phyloP scores from a whole-genome alignment of 139 green algal genomes.

The Zygnema circumcarinatum region DNA sequence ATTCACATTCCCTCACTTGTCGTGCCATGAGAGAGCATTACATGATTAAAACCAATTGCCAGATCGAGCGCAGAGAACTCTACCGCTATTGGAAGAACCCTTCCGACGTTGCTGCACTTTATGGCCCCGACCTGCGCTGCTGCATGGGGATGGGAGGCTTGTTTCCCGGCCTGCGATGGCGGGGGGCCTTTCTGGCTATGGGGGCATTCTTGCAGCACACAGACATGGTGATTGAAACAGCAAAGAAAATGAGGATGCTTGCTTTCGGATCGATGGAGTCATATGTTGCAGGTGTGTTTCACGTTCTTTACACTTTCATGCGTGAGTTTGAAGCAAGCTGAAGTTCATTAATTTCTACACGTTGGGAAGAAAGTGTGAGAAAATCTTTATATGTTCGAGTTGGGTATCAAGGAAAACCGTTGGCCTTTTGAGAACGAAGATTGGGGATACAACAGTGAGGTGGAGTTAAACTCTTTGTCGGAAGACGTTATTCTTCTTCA shows the following conservation, averaged over 20 bases:
- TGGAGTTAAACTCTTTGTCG: no score
- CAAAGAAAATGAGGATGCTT: not conserved
- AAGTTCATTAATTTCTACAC: not conserved
- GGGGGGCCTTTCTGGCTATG: conserved; percentile 3
- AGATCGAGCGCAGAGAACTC: not conserved
- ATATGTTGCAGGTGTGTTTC: not conserved
- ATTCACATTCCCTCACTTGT: no score
- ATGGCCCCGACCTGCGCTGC: not conserved
- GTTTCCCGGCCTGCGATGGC: conserved; percentile 10
- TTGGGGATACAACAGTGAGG: not conserved
- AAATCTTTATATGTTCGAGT: not conserved
- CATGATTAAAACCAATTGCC: no score
- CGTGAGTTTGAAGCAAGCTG: not conserved
- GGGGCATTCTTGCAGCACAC: not conserved
- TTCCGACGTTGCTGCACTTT: not conserved
- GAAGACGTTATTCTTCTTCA: not conserved
- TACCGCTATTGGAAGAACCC: not conserved
- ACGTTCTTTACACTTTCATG: no score
- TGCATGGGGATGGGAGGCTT: not conserved
- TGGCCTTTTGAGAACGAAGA: not conserved
- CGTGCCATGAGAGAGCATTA: no score
- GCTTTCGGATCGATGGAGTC: not conserved
- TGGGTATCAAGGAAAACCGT: not conserved
- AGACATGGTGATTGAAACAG: not conserved
- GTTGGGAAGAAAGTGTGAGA: not conserved